Evolutionary conservation across 768 basidiomycete genomes (phyloP).

Genomic region (Mycena epipterygia): DNA sequence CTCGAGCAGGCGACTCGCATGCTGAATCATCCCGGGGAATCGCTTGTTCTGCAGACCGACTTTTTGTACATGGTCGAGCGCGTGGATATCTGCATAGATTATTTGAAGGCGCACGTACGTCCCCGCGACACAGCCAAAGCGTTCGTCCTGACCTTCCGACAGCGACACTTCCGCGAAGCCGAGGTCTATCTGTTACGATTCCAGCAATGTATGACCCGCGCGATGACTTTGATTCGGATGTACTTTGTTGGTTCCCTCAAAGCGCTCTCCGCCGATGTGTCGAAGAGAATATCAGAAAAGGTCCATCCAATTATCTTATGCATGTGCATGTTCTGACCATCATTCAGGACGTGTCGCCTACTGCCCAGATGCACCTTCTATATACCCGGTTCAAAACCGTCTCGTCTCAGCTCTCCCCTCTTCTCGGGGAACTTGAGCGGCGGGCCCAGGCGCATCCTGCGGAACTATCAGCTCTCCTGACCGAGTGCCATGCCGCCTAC

Average conservation of each 20-base stretch:
- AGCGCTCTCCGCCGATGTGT: constrained; percentile 83
- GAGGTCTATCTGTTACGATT: constrained; percentile 96
- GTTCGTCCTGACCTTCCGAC: background rate
- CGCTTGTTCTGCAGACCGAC: constrained; percentile 89
- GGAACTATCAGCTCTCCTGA: constrained; percentile 84
- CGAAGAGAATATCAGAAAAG: constrained; percentile 81
- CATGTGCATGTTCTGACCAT: background rate
- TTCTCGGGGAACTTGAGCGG: constrained; percentile 89
- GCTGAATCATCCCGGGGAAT: constrained; percentile 94
- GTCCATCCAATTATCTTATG: constrained; percentile 47
- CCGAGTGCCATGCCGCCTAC: constrained; percentile 92
- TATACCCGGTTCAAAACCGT: constrained; percentile 90
- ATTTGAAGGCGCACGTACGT: constrained; percentile 87
- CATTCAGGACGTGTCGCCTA: constrained; percentile 78
- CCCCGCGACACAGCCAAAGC: too few species aligned
- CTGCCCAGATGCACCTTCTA: constrained; percentile 86
- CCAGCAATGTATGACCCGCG: constrained; percentile 97
- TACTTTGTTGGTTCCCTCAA: constrained; percentile 91
- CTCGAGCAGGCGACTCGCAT: constrained; percentile 93
- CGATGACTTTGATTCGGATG: constrained; percentile 99
- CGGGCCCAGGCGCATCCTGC: constrained; percentile 82
- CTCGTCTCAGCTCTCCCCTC: constrained; percentile 77
- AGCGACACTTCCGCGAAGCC: constrained; percentile 94
- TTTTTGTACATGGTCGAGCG: constrained; percentile 98
- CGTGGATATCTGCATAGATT: constrained; percentile 94